Conservation (phyloP, 768 basidiomycete genomes). For the Lactarius tabidus region DNA sequence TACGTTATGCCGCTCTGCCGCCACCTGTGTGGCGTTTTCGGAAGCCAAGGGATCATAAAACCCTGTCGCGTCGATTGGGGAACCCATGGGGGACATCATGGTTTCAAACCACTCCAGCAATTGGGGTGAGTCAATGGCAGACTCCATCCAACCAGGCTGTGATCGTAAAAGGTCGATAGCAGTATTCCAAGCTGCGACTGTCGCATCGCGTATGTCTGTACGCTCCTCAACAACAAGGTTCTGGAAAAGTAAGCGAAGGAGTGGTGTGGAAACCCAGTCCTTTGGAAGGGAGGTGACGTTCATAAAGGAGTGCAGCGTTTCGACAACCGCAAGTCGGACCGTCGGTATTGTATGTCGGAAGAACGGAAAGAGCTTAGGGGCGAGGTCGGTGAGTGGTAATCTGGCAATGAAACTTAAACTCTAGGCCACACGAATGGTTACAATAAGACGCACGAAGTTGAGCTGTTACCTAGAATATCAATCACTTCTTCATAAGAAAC, state of each 20-base stretch:
- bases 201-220: constrained; percentile 71
- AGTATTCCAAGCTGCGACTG: constrained; percentile 68
- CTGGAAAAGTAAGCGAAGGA: constrained; percentile 85
- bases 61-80: constrained; percentile 60
- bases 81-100: constrained; percentile 86
- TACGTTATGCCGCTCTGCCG: constrained; percentile 78
- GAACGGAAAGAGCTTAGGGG: constrained; percentile 89
- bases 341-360: constrained; percentile 95
- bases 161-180: constrained; percentile 55
- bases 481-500: constrained; percentile 79
- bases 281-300: constrained; percentile 63
- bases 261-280: constrained; percentile 75
- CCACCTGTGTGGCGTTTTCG: constrained; percentile 42
- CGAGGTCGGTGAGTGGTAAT: constrained; percentile 74
- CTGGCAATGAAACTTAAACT: constrained; percentile 39
- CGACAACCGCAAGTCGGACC: constrained; percentile 89
- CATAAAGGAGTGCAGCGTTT: constrained; percentile 86
- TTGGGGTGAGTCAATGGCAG: constrained; percentile 51
- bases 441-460: constrained; percentile 60
- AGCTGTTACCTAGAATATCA: constrained; percentile 61
- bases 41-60: constrained; percentile 65
- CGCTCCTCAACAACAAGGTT: constrained; percentile 93
- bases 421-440: not conserved
- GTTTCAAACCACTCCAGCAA: constrained; percentile 83
- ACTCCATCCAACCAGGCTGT: constrained; percentile 47